A percentile compares a stretch with the other conserved stretches of the same genome.
Evolutionary conservation across 331 rosid genomes (phyloP).

Genomic region (Saraca asoca): DNA sequence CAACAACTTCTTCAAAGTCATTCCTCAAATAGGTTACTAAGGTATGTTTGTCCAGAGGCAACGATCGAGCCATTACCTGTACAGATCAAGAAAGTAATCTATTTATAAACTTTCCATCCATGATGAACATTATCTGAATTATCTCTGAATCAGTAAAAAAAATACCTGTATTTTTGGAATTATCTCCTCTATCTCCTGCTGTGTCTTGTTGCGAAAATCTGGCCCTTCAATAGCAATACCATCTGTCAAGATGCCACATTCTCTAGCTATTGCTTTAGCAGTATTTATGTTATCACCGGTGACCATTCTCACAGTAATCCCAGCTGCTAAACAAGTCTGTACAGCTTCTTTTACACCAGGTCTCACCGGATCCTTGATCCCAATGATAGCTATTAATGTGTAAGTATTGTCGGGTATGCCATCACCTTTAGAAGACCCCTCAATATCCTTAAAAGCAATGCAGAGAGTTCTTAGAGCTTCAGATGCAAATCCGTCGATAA

Average conservation of each 20-base stretch:
- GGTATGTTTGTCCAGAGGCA: slow-evolving; percentile 86
- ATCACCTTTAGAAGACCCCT: slow-evolving; percentile 33
- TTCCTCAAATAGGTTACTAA: slow-evolving; percentile 68
- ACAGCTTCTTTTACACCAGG: slow-evolving; percentile 88
- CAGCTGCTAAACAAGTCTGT: slow-evolving; percentile 72
- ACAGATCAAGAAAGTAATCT: slow-evolving; percentile 25
- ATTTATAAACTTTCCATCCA: slow-evolving; percentile 8
- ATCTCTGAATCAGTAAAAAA: neutral
- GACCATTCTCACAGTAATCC: slow-evolving; percentile 80
- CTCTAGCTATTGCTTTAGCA: slow-evolving; percentile 93
- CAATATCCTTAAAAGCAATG: slow-evolving; percentile 60
- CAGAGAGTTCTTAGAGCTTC: slow-evolving; percentile 86
- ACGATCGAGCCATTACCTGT: slow-evolving; percentile 95
- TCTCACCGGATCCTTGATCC: slow-evolving; percentile 94
- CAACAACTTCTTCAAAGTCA: slow-evolving; percentile 75
- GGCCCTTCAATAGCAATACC: slow-evolving; percentile 92
- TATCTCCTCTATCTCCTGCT: slow-evolving; percentile 58
- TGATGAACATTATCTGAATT: neutral
- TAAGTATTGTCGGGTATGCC: slow-evolving; percentile 65
- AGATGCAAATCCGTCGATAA: slow-evolving; percentile 64
- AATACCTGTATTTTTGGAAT: slow-evolving; percentile 87
- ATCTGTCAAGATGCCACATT: slow-evolving; percentile 89
- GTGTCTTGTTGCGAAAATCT: slow-evolving; percentile 63
- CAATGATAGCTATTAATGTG: slow-evolving; percentile 67
- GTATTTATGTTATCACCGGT: slow-evolving; percentile 92